Conservation (phyloP, 768 basidiomycete species). For the Calocybe indica region DNA sequence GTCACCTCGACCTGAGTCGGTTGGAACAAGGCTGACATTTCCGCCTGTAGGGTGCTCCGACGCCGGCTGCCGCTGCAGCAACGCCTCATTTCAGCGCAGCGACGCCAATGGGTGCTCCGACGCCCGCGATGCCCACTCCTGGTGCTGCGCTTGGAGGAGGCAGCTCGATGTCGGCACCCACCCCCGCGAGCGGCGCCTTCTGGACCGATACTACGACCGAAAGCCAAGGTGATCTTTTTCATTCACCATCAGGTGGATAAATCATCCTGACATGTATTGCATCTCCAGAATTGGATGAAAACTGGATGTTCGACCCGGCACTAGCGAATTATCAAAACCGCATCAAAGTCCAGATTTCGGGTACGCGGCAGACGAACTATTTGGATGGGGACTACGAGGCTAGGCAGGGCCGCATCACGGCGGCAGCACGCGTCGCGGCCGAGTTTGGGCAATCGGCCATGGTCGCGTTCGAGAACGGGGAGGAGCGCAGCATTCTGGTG, state of each 20-base stretch:
- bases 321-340: constrained; percentile 23
- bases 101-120: constrained; percentile 22
- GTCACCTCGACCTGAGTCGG: neutral
- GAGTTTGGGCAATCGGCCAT: constrained; percentile 32
- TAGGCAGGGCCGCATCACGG: constrained; percentile 21
- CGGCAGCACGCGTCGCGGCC: constrained; percentile 21
- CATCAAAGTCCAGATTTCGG: constrained; percentile 33
- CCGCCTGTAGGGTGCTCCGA: constrained; percentile 39
- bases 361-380: constrained; percentile 26
- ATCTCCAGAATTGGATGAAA: constrained; percentile 24
- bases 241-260: neutral
- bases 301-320: constrained; percentile 35
- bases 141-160: constrained; percentile 13
- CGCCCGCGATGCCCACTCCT: constrained; percentile 36
- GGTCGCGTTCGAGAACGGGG: constrained; percentile 22
- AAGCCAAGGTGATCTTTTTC: constrained; percentile 1
- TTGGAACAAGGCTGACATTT: constrained; percentile 1
- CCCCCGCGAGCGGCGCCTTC: constrained; percentile 7
- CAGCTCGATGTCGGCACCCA: neutral
- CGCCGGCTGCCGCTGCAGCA: constrained; percentile 35
- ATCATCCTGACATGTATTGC: constrained; percentile 2
- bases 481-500: constrained; percentile 19
- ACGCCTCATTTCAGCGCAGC: constrained; percentile 36
- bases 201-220: too few species aligned
- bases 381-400: constrained; percentile 31